Base-by-base conservation (phyloP, 148 eudicot species). In the Nepenthes mirabilis region DNA sequence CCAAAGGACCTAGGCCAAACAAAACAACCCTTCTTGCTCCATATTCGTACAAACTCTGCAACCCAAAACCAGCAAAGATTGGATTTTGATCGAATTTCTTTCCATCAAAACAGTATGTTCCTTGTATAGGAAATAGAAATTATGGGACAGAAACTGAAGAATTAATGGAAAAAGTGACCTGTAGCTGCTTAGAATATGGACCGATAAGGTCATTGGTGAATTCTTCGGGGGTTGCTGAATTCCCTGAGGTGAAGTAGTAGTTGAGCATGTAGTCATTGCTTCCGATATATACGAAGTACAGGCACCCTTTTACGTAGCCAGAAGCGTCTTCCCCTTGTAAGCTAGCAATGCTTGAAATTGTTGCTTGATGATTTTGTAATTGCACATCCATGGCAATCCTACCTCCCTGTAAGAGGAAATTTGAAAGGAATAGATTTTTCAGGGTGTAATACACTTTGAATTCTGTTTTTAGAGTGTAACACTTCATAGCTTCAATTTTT, bases 21-120 rank as follows among this genome's bases (percentile, higher is more conserved):
- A 77, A 3, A 11, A 62, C 75, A 14, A 77, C 52, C 58, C 69
- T 77, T 61, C 75, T 77, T 57, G 78, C 78, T 63, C 81, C 78
- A 40, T 9, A 6, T 1, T 61, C 47, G 65, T 73, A 68, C 67
- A 73, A 53, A 33, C 33, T 61, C 81, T 77, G 43, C 12, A 11
- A 32, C 1, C 10, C 11, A 34, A 55, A 23, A 54, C 57, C 45
- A 40, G 45, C 23, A 23, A 23, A 40, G 45, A 40, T 3, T 40
- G 4, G 8, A 40, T 8, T 40, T 40, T 40, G 45, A 4, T 23
- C 23, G 23, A 23, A 23, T 23, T 23, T 23, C 23, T 23, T 40
- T 4, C 45, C 4, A 40, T 4, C 45, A 40, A 8, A n/a, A 50
- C 11, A 50, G 6, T 11, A 11, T 23, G 11, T 50, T 10, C 11